Base-by-base conservation (phyloP, 495 filamentous ascomycete genomes). In the Mycothermus thermophilus region DNA sequence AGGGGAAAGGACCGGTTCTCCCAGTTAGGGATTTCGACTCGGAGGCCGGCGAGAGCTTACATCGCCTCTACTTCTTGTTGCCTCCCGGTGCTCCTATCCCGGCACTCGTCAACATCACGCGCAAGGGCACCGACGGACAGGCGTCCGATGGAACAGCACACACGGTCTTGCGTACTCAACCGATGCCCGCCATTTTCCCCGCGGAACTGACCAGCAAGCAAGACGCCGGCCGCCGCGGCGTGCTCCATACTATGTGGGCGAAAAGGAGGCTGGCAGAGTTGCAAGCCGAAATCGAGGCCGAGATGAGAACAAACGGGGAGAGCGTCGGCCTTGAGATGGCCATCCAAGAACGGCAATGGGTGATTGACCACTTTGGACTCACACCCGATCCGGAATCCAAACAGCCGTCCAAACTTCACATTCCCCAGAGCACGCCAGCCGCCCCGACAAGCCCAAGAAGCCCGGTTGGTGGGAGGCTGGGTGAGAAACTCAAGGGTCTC, bases 211-310 rank as follows among this genome's bases (percentile, higher is more conserved):
- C 79, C 1, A 63, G 69, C 1, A 73, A 71, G 0, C 66, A 71
- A 5, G 66, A 77, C 0, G 68, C 74, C 1, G 81, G 82, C 10
- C 79, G 74, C 48, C 78, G 81, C 30, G 83, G 83, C 7, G 81
- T 87, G 3, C 54, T 88, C 38, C 83, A 88, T 48, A 86, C 80
- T 7, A 74, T 80, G 34, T 92, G 81, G 79, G 83, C 75, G 15
- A 80, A 81, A 63, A 75, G 79, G 52, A 66, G 82, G 11, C 59
- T 88, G 15, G 73, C 70, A 15, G 75, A 78, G 16, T 57, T 86
- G 11, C 69, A 82, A n/a, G 60, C 64, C 19, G 82, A 92, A 58
- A 83, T 88, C 35, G 66, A 50, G 1, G 51, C 57, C 3, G 77
- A 82, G 50, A 69, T 72, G 43, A 55, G 54, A 43, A 64, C 57